Conservation (phyloP, 176 grass and related monocot species). For the Eragrostis curvula region DNA sequence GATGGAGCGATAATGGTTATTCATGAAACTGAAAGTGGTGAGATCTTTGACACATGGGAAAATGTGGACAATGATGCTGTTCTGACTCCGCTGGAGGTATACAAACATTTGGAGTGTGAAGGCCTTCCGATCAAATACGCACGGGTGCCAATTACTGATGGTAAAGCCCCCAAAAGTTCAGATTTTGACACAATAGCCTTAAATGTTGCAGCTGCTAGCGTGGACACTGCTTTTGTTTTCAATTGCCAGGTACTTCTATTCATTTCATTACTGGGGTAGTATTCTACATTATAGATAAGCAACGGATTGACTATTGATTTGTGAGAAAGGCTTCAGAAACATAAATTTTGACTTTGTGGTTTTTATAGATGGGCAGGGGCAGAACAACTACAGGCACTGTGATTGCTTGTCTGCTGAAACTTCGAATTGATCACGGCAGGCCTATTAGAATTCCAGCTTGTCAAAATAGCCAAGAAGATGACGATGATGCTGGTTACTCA, state of each 20-base stretch:
- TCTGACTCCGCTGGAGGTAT: slow-evolving; percentile 93
- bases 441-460: slow-evolving; percentile 71
- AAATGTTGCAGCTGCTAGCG: slow-evolving; percentile 74
- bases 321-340: slow-evolving; percentile 21
- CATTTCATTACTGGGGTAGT: slow-evolving; percentile 20
- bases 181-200: slow-evolving; percentile 90
- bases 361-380: slow-evolving; percentile 87
- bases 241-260: slow-evolving; percentile 85
- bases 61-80: slow-evolving; percentile 79
- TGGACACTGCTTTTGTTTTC: slow-evolving; percentile 83
- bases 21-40: slow-evolving; percentile 81
- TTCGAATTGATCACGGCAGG: slow-evolving; percentile 79
- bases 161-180: slow-evolving; percentile 99
- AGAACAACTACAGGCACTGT: slow-evolving; percentile 98
- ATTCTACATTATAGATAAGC: slow-evolving; percentile 23
- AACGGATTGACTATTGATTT: slow-evolving; percentile 23
- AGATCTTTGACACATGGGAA: slow-evolving; percentile 98
- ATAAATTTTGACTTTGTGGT: slow-evolving; percentile 38
- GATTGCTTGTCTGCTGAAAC: slow-evolving; percentile 90
- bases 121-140: slow-evolving; percentile 92
- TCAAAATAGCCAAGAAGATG: slow-evolving; percentile 57
- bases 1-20: slow-evolving; percentile 92
- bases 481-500: slow-evolving; percentile 53
- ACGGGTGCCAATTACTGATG: slow-evolving; percentile 98
- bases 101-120: slow-evolving; percentile 76